phyloP scores from a whole-genome alignment of 805 yeast species.

The Wickerhamiella hasegawae region DNA sequence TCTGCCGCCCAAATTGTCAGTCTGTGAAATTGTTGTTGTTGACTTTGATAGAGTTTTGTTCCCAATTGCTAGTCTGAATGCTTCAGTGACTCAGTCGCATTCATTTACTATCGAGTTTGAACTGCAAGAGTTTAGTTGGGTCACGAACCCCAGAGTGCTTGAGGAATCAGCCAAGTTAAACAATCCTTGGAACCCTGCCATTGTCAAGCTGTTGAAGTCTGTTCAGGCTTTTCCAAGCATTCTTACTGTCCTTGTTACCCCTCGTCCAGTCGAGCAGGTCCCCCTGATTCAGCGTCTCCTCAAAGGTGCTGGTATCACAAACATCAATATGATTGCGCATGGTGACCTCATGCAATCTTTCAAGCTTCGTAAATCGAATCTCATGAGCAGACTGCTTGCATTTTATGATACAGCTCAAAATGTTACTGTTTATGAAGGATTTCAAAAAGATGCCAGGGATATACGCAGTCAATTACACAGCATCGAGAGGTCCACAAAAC shows the following conservation, averaged over 20 bases:
- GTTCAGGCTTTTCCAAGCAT: conserved; percentile 1
- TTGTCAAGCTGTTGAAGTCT: conserved; percentile 8
- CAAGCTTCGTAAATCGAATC: conserved; percentile 4
- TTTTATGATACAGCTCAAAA: conserved; percentile 7
- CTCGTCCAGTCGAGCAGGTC: conserved; percentile 5
- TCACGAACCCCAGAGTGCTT: conserved; percentile 8
- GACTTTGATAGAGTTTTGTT: conserved; percentile 14
- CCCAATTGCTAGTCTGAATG: conserved; percentile 7
- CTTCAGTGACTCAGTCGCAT: conserved; percentile 7
- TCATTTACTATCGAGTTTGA: conserved; percentile 8
- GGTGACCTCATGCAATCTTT: conserved; percentile 8
- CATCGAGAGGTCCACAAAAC: conserved; percentile 6
- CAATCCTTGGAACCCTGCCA: conserved; percentile 8
- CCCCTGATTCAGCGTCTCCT: conserved; percentile 7
- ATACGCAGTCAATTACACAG: conserved; percentile 4
- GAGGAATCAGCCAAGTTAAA: conserved; percentile 5
- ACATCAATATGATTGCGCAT: conserved; percentile 7
- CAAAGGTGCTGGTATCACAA: conserved; percentile 5
- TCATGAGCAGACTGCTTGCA: conserved; percentile 10
- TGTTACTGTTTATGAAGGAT: conserved; percentile 9
- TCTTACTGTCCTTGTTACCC: conserved; percentile 11
- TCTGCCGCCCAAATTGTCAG: neutral
- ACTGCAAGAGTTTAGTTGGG: conserved; percentile 9
- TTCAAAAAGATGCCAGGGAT: conserved; percentile 5
- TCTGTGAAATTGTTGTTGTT: conserved; percentile 11